These are phyloP conservation scores for Diaporthe ampelina DNA, from an alignment of 2,329 filamentous ascomycete species.

Conservation along the genomic window DNA sequence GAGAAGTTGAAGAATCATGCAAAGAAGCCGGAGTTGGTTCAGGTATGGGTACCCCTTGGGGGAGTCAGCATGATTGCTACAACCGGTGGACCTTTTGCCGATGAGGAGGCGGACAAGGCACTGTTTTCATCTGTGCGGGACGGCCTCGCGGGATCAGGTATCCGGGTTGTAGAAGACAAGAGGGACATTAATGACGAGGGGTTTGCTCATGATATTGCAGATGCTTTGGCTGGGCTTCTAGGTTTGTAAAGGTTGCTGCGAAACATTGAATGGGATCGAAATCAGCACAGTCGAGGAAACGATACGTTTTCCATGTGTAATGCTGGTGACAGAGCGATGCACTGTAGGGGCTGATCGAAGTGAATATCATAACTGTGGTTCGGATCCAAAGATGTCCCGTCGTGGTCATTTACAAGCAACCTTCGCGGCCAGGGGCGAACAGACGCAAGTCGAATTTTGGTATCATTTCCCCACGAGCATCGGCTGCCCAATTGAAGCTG, in stretches of 20 bases:
- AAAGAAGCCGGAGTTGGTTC: constrained; percentile 56
- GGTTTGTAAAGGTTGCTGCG: constrained; percentile 27
- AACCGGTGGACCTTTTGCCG: constrained; percentile 66
- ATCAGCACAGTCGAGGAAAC: neutral
- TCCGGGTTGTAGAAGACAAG: constrained; percentile 63
- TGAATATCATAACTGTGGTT: neutral
- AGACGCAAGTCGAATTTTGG: neutral
- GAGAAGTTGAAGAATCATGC: constrained; percentile 62
- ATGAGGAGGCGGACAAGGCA: constrained; percentile 57
- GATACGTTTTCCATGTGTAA: neutral
- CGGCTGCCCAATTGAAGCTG: constrained; percentile 16
- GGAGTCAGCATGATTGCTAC: constrained; percentile 74
- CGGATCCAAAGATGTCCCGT: neutral
- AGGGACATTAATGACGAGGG: constrained; percentile 67
- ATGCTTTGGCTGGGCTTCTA: constrained; percentile 54
- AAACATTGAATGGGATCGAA: neutral
- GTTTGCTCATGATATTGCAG: constrained; percentile 64
- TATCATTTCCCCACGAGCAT: constrained; percentile 18
- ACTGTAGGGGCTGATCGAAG: neutral
- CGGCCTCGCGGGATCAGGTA: constrained; percentile 62
- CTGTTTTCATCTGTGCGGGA: constrained; percentile 67
- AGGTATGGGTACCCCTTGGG: constrained; percentile 71
- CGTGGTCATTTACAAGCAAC: neutral
- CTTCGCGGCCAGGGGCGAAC: neutral
- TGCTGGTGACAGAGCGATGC: too few relatives aligned